Base-by-base conservation (phyloP, 2,329 filamentous ascomycete species). In the Talaromyces sp. region DNA sequence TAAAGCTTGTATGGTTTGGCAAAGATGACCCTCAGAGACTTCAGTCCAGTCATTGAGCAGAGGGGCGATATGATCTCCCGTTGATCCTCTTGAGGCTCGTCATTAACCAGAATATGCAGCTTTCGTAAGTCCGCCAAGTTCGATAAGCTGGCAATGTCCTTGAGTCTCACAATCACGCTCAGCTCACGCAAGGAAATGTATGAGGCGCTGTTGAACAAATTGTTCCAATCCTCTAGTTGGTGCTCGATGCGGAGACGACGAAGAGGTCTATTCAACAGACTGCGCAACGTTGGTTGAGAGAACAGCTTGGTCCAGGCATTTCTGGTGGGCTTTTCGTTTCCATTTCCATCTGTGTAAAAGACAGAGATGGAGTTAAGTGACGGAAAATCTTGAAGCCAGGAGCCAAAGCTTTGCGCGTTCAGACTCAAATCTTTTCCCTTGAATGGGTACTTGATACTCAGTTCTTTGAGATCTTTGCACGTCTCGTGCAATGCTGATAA, bases 11-110 rank as follows among this genome's bases (percentile, higher is more conserved):
- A 25, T 27, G 27, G 5, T 7, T 39, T 33, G 27, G 25, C 47
- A 37, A 64, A 61, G 8, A 64, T 64, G 13, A 64, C 52, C 19
- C 27, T 64, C 19, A 64, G 35, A 31, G 63, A 64, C 35, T 45
- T 43, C 37, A 61, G 41, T 10, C 33, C 25, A 10, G 19, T 19
- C 25, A 64, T 22, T 22, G 56, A 56, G 37, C 56, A 25, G 33
- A 64, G 33, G 25, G 63, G 31, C 22, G 63, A 35, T 9, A 64
- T 11, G 27, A 61, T 11, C 2, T 56, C 13, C 33, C 15, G 31
- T 13, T 31, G 25, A 17, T 43, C 43, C n/a, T 37, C 47, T 35
- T 37, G 15, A 22, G 15, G 15, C 3, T 35, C 17, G 3, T 49
- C 39, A 27, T 64, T 57, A 45, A 64, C 43, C 17, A 33, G 37